These are phyloP conservation scores for Tylopilus balloui DNA, from an alignment of 768 basidiomycete genomes.

Conservation along the genomic window DNA sequence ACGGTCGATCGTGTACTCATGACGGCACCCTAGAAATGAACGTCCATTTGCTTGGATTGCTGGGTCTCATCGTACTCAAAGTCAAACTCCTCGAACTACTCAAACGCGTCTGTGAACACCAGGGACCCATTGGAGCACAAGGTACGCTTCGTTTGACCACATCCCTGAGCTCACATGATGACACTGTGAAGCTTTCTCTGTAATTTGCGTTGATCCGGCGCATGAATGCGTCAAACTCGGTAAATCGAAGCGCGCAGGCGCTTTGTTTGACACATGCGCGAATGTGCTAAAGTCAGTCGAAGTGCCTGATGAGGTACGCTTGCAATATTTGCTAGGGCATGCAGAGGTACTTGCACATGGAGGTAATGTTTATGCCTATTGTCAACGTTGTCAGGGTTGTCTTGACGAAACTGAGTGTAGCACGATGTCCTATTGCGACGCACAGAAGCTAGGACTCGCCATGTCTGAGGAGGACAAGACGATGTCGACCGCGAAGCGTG, in stretches of 20 bases:
- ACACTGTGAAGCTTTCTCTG: conserved; percentile 51
- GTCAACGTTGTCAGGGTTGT: not conserved
- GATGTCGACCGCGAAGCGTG: conserved; percentile 49
- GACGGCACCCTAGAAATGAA: conserved; percentile 41
- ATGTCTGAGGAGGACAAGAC: conserved; percentile 43
- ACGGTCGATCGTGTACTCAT: not conserved
- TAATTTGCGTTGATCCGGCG: conserved; percentile 65
- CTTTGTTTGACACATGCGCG: conserved; percentile 59
- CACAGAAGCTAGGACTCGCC: conserved; percentile 42
- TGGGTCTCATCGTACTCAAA: conserved; percentile 62
- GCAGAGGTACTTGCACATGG: conserved; percentile 59
- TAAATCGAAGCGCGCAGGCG: conserved; percentile 56
- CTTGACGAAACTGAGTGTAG: conserved; percentile 27
- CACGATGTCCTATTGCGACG: conserved; percentile 56
- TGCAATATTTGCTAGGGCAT: conserved; percentile 57
- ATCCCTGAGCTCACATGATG: not conserved
- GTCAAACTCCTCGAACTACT: conserved; percentile 64
- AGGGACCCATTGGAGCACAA: conserved; percentile 40
- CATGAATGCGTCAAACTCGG: conserved; percentile 79
- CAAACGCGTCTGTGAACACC: conserved; percentile 54
- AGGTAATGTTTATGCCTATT: conserved; percentile 42
- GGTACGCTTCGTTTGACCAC: conserved; percentile 34
- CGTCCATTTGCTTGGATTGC: conserved; percentile 59
- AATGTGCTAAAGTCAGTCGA: conserved; percentile 40
- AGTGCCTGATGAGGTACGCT: conserved; percentile 48